A percentile compares a stretch with the other conserved stretches of the same genome.
phyloP scores from a whole-genome alignment of 768 basidiomycete species.

The Agaricus subrufescens region DNA sequence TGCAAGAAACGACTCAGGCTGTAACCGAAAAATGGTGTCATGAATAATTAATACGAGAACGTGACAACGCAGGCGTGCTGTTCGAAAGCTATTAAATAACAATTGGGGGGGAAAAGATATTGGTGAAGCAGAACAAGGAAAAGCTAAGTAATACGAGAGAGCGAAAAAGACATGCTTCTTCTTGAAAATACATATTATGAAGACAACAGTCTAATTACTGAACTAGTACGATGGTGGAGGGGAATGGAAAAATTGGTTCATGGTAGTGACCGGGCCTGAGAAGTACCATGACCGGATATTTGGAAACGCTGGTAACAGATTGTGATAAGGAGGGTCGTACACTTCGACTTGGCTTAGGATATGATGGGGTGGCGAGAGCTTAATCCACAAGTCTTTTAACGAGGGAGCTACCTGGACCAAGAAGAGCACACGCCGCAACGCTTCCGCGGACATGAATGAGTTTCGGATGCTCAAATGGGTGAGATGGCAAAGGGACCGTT shows the following conservation, averaged over 20 bases:
- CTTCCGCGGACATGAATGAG: neutral
- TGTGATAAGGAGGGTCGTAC: neutral
- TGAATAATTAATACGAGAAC: neutral
- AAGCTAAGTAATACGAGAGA: neutral
- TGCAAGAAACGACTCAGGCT: no score
- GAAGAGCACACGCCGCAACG: neutral
- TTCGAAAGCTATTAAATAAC: neutral
- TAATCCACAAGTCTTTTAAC: neutral
- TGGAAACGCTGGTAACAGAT: neutral
- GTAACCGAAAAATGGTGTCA: no score
- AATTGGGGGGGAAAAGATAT: neutral
- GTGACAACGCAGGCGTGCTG: neutral
- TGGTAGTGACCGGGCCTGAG: neutral
- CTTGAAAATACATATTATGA: neutral
- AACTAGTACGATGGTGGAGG: neutral
- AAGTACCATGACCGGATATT: neutral
- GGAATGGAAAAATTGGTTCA: neutral
- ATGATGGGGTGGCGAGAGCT: neutral
- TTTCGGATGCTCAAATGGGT: neutral
- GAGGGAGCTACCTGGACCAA: neutral
- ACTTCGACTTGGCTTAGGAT: neutral
- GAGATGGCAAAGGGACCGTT: neutral
- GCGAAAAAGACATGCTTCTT: neutral
- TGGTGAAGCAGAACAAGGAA: neutral
- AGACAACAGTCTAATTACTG: neutral